These are phyloP conservation scores for Waltergamsia citrina DNA, from an alignment of 2,329 filamentous ascomycete genomes.

Conservation along the genomic window DNA sequence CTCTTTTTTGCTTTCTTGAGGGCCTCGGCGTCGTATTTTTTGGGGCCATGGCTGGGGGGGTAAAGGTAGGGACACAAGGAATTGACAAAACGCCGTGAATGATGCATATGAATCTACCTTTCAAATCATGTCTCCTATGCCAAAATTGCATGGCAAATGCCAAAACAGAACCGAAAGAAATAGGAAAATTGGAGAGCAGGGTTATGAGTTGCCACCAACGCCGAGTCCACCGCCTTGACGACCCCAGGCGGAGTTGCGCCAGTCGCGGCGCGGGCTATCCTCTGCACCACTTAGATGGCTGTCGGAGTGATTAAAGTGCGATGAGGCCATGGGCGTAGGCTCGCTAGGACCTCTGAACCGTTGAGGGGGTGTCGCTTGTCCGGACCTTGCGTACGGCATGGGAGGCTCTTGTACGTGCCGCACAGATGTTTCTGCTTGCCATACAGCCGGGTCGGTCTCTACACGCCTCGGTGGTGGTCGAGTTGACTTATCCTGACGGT, in stretches of 20 bases:
- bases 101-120: conserved; percentile 27
- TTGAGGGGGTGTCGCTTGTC: conserved; percentile 36
- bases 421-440: conserved; percentile 77
- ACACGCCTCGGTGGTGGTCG: conserved; percentile 53
- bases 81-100: conserved; percentile 22
- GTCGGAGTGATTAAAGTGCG: conserved; percentile 34
- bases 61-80: too few relatives aligned
- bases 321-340: conserved; percentile 1
- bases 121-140: conserved; percentile 16
- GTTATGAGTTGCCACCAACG: conserved; percentile 33
- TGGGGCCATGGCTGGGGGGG: neutral
- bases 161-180: neutral
- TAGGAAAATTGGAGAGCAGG: neutral
- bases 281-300: conserved; percentile 27
- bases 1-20: conserved; percentile 3
- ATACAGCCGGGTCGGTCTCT: conserved; percentile 78
- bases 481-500: conserved; percentile 47
- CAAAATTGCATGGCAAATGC: neutral
- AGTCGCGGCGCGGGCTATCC: conserved; percentile 31
- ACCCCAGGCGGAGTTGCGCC: conserved; percentile 47
- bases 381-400: conserved; percentile 22
- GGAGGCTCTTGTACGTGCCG: conserved; percentile 62
- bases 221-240: conserved; percentile 40
- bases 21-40: neutral
- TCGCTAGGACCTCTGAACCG: conserved; percentile 33